These are phyloP conservation scores for Pilobolus umbonatus DNA, from an alignment of 192 early-diverging fungal species.

Conservation along the genomic window DNA sequence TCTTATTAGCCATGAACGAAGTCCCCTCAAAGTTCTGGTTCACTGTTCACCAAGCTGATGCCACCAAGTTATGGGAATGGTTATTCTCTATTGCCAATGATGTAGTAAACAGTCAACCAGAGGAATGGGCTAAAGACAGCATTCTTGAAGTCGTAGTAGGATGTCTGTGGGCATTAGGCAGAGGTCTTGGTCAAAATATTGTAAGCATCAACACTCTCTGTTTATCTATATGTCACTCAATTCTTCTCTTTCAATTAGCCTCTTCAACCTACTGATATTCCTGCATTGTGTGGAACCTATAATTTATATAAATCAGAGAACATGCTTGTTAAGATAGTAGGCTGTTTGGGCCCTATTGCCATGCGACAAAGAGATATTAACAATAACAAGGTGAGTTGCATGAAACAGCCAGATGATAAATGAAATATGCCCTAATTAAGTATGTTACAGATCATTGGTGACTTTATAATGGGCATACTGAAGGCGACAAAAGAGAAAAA, in stretches of 20 bases:
- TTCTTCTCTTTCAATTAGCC: constrained; percentile 27
- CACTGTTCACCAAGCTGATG: constrained; percentile 39
- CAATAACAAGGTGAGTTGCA: constrained; percentile 54
- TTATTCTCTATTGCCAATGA: constrained; percentile 41
- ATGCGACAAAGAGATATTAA: constrained; percentile 60
- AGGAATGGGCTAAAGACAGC: constrained; percentile 20
- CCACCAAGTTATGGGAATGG: constrained; percentile 50
- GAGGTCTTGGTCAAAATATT: constrained; percentile 57
- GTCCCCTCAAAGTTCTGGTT: constrained; percentile 63
- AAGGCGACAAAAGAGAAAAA: constrained; percentile 23
- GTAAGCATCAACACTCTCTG: too few species aligned
- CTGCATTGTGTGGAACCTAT: constrained; percentile 41
- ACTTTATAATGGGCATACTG: constrained; percentile 56
- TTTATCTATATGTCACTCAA: too few species aligned
- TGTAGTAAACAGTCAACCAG: constrained; percentile 22
- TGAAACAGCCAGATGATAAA: background rate
- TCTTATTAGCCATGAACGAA: constrained; percentile 67
- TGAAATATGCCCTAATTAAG: background rate
- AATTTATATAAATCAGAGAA: constrained; percentile 35
- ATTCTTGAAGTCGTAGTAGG: constrained; percentile 56
- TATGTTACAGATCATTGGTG: constrained; percentile 50
- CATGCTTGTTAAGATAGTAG: constrained; percentile 65
- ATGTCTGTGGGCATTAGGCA: constrained; percentile 74
- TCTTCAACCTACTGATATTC: constrained; percentile 38
- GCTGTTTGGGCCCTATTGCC: constrained; percentile 70